Percentiles rank a stretch among this genome's conserved stretches.
Conservation (phyloP, 2,329 filamentous ascomycete genomes). For the Delphinella strobiligena region DNA sequence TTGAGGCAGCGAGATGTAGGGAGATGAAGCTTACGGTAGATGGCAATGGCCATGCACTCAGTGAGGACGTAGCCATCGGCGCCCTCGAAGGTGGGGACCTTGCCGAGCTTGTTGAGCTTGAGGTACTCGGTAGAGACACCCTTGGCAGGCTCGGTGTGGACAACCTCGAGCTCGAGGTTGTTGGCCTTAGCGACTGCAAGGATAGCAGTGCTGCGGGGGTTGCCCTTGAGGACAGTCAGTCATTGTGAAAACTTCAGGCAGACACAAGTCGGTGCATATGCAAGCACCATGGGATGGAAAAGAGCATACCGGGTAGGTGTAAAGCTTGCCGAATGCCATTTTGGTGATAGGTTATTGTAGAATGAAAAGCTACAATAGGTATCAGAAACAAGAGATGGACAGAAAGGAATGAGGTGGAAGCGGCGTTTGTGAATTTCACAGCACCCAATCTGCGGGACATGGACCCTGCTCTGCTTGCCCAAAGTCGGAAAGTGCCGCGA, state of each 20-base stretch:
- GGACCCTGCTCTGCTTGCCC: neutral
- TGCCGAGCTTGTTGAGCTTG: slow-evolving; percentile 74
- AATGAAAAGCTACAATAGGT: slow-evolving; percentile 2
- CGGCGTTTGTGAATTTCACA: slow-evolving; percentile 7
- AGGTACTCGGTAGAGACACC: slow-evolving; percentile 62
- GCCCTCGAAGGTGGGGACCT: slow-evolving; percentile 85
- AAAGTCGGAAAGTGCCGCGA: too few species aligned
- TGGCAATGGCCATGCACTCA: slow-evolving; percentile 87
- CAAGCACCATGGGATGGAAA: neutral
- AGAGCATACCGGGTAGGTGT: slow-evolving; percentile 62
- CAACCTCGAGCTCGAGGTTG: slow-evolving; percentile 77
- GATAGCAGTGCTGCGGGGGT: slow-evolving; percentile 80
- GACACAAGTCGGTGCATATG: neutral
- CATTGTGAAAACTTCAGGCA: neutral
- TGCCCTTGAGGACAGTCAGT: slow-evolving; percentile 45
- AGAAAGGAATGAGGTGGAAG: slow-evolving; percentile 13
- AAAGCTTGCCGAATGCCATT: slow-evolving; percentile 87
- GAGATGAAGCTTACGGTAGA: slow-evolving; percentile 64
- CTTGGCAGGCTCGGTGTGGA: slow-evolving; percentile 55
- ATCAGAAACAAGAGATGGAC: slow-evolving; percentile 17
- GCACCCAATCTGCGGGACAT: neutral
- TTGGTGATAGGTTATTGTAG: slow-evolving; percentile 9
- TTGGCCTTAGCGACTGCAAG: slow-evolving; percentile 95
- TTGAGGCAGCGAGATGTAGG: neutral
- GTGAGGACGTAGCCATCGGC: slow-evolving; percentile 79